Conservation (phyloP, 1,284 basidiomycete genomes). For the Gymnopus androsaceus region DNA sequence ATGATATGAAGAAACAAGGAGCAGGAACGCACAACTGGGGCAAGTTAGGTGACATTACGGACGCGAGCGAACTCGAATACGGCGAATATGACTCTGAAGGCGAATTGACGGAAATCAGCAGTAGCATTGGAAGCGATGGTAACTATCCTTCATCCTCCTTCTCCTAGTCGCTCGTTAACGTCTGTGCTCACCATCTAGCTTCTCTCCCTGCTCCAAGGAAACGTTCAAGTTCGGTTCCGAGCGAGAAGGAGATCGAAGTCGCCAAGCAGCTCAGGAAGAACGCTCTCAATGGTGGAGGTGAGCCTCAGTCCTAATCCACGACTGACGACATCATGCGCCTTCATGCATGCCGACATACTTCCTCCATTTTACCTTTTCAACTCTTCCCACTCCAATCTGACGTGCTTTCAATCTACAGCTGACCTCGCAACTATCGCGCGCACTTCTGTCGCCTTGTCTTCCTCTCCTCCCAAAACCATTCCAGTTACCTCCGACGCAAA, state of each 20-base stretch:
- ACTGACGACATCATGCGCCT: too few relatives aligned
- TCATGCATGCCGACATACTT: not conserved
- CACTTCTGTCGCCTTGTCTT: constrained; percentile 73
- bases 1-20: constrained; percentile 76
- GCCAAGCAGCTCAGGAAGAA: constrained; percentile 69
- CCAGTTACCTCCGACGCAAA: not conserved
- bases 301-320: too few relatives aligned
- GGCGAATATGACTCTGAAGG: constrained; percentile 23
- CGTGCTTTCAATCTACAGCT: constrained; percentile 39
- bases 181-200: not conserved
- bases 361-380: not conserved
- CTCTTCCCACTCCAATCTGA: not conserved
- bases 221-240: constrained; percentile 1
- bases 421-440: constrained; percentile 81
- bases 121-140: not conserved
- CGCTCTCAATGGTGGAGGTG: constrained; percentile 53
- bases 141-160: not conserved
- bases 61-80: constrained; percentile 41
- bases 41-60: constrained; percentile 59
- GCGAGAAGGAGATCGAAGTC: constrained; percentile 66
- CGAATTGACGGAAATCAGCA: constrained; percentile 24
- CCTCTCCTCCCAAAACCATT: constrained; percentile 49
- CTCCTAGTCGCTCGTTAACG: not conserved
- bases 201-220: not conserved
- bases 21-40: constrained; percentile 87